A percentile compares a stretch with the other conserved stretches of the same genome.
Evolutionary conservation across 1,139 yeast genomes (phyloP).

Genomic region (Pichiaceae sp.): DNA sequence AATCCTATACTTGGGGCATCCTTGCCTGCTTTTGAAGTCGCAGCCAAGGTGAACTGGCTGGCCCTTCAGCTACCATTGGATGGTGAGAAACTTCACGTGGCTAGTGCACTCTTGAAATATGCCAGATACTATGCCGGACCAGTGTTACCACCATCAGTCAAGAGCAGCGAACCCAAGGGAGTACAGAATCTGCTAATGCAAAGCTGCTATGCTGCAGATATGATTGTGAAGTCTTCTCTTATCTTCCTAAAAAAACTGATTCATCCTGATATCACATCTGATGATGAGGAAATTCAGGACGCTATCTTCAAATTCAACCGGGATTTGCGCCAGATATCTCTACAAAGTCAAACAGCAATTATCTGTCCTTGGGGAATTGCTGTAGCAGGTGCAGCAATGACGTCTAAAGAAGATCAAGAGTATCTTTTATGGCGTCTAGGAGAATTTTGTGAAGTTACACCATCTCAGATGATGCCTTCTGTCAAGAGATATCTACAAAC

Average conservation of each 20-base stretch:
- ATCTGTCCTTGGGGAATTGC: slow-evolving; percentile 17
- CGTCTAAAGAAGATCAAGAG: slow-evolving; percentile 9
- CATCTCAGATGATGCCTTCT: slow-evolving; percentile 5
- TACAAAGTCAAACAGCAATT: slow-evolving; percentile 12
- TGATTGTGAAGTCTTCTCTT: slow-evolving; percentile 15
- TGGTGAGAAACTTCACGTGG: slow-evolving; percentile 6
- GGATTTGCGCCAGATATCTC: slow-evolving; percentile 10
- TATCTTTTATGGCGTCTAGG: slow-evolving; percentile 14
- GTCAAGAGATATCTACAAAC: slow-evolving; percentile 6
- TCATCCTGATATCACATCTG: slow-evolving; percentile 8
- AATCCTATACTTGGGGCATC: slow-evolving; percentile 26
- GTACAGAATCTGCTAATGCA: slow-evolving; percentile 16
- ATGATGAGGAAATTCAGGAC: slow-evolving; percentile 10
- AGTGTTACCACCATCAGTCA: slow-evolving; percentile 14
- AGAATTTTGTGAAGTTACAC: slow-evolving; percentile 9
- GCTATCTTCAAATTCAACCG: slow-evolving; percentile 7
- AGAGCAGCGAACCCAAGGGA: slow-evolving; percentile 13
- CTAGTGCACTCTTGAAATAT: slow-evolving; percentile 8
- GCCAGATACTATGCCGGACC: slow-evolving; percentile 18
- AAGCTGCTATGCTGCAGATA: slow-evolving; percentile 18
- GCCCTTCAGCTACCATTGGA: slow-evolving; percentile 14
- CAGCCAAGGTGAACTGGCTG: slow-evolving; percentile 23
- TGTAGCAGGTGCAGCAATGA: slow-evolving; percentile 14
- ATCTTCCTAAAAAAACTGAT: slow-evolving; percentile 16
- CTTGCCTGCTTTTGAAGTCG: slow-evolving; percentile 19